These are phyloP conservation scores for Cordia subcordata DNA, from an alignment of 257 asterid species.

Conservation along the genomic window DNA sequence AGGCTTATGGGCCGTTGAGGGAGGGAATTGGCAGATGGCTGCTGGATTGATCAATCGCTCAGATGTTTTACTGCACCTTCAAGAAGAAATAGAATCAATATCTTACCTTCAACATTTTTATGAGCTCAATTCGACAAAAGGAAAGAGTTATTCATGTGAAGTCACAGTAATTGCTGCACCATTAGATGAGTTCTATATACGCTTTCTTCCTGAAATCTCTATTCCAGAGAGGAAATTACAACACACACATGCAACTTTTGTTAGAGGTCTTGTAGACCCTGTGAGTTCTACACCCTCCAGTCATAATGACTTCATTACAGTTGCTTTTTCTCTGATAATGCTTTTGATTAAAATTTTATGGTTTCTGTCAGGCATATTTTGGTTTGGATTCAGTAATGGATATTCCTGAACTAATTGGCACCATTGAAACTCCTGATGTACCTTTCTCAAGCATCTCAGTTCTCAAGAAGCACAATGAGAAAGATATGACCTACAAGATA, in stretches of 20 bases:
- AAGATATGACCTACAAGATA: conserved; percentile 73
- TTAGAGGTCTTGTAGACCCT: conserved; percentile 83
- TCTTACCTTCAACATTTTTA: conserved; percentile 54
- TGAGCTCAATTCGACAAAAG: conserved; percentile 74
- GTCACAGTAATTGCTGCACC: conserved; percentile 91
- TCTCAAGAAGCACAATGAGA: conserved; percentile 56
- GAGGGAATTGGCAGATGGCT: conserved; percentile 98
- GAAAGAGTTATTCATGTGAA: conserved; percentile 64
- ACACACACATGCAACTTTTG: conserved; percentile 86
- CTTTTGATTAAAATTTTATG: conserved; percentile 9
- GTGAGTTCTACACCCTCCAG: conserved; percentile 40
- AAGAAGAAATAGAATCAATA: conserved; percentile 77
- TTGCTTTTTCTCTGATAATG: not conserved
- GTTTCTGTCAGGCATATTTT: conserved; percentile 60
- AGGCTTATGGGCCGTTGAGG: conserved; percentile 86
- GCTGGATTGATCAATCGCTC: conserved; percentile 73
- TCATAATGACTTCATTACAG: not conserved
- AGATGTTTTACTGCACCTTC: conserved; percentile 59
- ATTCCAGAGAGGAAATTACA: conserved; percentile 83
- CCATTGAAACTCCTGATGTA: conserved; percentile 60
- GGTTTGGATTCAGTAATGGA: conserved; percentile 56
- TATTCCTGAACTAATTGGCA: conserved; percentile 86
- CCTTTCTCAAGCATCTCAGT: conserved; percentile 83
- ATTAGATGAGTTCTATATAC: conserved; percentile 75
- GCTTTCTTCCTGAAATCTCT: conserved; percentile 60